Evolutionary conservation across 345 rosid genomes (phyloP).

Genomic region (Melaleuca alternifolia): DNA sequence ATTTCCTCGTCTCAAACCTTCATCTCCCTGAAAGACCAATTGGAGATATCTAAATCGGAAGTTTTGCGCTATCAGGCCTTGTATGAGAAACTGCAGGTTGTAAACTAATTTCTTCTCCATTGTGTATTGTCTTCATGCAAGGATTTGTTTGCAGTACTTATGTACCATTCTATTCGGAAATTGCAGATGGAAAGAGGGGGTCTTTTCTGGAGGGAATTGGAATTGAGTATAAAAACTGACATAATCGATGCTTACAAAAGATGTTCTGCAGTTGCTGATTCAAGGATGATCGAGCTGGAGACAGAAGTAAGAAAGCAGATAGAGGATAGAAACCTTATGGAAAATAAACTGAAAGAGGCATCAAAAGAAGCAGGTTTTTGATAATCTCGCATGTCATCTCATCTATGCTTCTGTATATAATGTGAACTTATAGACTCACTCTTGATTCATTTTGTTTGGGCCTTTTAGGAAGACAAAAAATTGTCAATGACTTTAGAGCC

Average conservation of each 20-base stretch:
- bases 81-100: constrained; percentile 95
- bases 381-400: constrained; percentile 5
- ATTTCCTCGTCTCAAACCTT: constrained; percentile 60
- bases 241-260: constrained; percentile 65
- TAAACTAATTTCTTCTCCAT: constrained; percentile 40
- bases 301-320: constrained; percentile 56
- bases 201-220: constrained; percentile 78
- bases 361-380: constrained; percentile 64
- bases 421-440: neutral
- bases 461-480: constrained; percentile 76
- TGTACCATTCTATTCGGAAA: constrained; percentile 2
- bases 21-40: constrained; percentile 55
- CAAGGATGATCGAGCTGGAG: constrained; percentile 51
- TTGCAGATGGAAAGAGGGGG: constrained; percentile 81
- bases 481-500: constrained; percentile 75
- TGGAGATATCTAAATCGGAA: constrained; percentile 64
- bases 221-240: constrained; percentile 64
- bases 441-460: neutral
- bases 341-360: constrained; percentile 54
- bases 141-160: constrained; percentile 21
- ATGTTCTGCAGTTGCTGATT: constrained; percentile 53
- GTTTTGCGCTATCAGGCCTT: constrained; percentile 56
- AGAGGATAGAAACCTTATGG: constrained; percentile 45
- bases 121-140: constrained; percentile 6
- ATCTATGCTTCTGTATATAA: neutral